Evolutionary conservation across 352 stramenopile genomes (phyloP), one percentile per base, ranked within the genome.

Genomic region (Phytopythium oedochilum): DNA sequence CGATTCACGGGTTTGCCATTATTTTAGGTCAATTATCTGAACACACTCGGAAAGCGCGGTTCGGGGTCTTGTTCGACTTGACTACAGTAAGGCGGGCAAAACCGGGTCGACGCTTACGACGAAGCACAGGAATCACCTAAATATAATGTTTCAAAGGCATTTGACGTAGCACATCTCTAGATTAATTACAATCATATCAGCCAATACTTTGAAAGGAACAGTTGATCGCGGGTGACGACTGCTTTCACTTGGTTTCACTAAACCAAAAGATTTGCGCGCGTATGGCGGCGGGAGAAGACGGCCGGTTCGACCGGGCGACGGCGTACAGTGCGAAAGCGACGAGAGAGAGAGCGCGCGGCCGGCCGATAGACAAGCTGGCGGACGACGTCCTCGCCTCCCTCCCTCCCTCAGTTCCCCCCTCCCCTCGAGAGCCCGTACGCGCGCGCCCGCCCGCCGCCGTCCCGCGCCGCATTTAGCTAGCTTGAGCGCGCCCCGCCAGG

Each of bases 311-410:
- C 49, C 49, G 42, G 18, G 18, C 49, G 23, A 11, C 34, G 40
- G 42, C 40, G 53, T 48, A 59, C 42, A 59, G 53, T 59, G 42
- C 31, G 29, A 36, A 49, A 58, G 38, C 51, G 51, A 42, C 36
- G 35, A 38, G 52, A 58, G 35, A 48, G 49, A 49, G 36, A 48
- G 51, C 38, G 51, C 35, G 22, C 40, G 50, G 48, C 47, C 18
- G 28, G 17, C 36, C 36, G 49, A 55, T 55, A 46, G 31, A 11
- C 49, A 46, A 61, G 59, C 64, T 57, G 59, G 38, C 42, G 31
- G 15, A 36, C 32, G 49, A 38, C 34, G 34, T 68, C 53, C 34
- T 38, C 44, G 38, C 43, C 49, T 35, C 48, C 26, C 58, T 38
- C 45, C 28, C 52, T 49, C 38, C 23, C 42, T 36, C 44, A 31